These are phyloP conservation scores for Tetrahymena elliotti DNA, from an alignment of 73 alveolate genomes.

Conservation along the genomic window DNA sequence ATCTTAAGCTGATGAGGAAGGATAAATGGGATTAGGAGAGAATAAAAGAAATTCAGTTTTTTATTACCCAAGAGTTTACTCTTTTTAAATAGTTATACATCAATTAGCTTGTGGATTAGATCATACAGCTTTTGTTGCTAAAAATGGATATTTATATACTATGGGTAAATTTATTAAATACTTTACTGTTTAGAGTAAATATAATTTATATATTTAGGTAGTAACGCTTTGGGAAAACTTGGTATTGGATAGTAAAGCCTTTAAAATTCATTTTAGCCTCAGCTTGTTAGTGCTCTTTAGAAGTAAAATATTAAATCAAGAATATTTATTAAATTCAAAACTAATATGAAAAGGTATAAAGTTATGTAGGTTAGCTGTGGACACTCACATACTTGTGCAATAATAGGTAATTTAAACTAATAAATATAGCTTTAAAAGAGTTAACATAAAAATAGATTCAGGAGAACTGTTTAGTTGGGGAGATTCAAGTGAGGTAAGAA, in stretches of 20 bases:
- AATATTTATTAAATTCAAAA: not conserved
- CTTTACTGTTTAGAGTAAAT: not conserved
- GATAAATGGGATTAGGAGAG: constrained; percentile 50
- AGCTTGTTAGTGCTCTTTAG: not conserved
- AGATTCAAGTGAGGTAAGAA: not conserved
- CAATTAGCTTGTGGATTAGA: constrained; percentile 58
- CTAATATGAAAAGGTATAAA: not conserved
- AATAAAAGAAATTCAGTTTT: constrained; percentile 16
- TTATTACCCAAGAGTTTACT: constrained; percentile 50
- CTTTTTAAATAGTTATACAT: constrained; percentile 40
- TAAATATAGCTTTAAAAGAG: not conserved
- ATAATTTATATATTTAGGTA: not conserved
- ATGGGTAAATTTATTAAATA: constrained; percentile 32
- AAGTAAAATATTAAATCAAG: not conserved
- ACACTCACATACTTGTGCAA: not conserved
- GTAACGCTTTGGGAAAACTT: not conserved
- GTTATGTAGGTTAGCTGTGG: not conserved
- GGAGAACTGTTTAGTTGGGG: not conserved
- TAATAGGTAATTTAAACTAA: not conserved
- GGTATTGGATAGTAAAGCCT: not conserved
- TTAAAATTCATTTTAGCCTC: not conserved
- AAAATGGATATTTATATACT: constrained; percentile 43
- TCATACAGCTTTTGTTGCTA: constrained; percentile 54
- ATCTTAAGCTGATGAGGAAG: constrained; percentile 51
- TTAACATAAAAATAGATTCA: not conserved